Evolutionary conservation across 1,139 yeast genomes (phyloP).

Genomic region (Torulaspora globosa): DNA sequence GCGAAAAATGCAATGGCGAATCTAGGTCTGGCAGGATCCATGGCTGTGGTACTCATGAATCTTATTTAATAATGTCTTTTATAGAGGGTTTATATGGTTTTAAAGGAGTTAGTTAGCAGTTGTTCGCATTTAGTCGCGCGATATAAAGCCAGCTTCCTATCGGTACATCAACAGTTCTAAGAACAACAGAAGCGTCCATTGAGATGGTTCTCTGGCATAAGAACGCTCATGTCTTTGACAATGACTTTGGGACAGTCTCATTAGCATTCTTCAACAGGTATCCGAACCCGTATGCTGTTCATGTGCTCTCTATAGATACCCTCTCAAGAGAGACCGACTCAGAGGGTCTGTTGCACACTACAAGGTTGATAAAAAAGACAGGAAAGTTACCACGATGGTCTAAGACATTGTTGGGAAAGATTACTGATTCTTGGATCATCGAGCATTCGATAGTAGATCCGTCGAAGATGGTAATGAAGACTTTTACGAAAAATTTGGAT

Average conservation of each 20-base stretch:
- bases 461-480: slow-evolving; percentile 47
- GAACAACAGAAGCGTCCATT: not conserved
- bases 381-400: slow-evolving; percentile 83
- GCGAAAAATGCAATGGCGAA: slow-evolving; percentile 4
- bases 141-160: not conserved
- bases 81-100: slow-evolving; percentile 1
- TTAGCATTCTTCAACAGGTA: slow-evolving; percentile 79
- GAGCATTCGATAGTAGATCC: slow-evolving; percentile 81
- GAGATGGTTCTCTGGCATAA: slow-evolving; percentile 65
- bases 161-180: not conserved
- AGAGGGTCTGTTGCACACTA: slow-evolving; percentile 64
- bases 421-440: slow-evolving; percentile 76
- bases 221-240: slow-evolving; percentile 51
- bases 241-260: slow-evolving; percentile 70
- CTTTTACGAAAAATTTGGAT: slow-evolving; percentile 82
- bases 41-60: slow-evolving; percentile 7
- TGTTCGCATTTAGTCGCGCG: slow-evolving; percentile 1
- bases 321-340: slow-evolving; percentile 40
- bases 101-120: not conserved
- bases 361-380: slow-evolving; percentile 69
- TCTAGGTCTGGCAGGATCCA: slow-evolving; percentile 8
- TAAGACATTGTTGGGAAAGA: slow-evolving; percentile 68
- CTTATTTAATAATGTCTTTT: not conserved
- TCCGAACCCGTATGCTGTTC: slow-evolving; percentile 89
- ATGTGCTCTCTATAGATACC: slow-evolving; percentile 83